phyloP scores from a whole-genome alignment of 1,284 basidiomycete species.

The Sanghuangporus baumii region DNA sequence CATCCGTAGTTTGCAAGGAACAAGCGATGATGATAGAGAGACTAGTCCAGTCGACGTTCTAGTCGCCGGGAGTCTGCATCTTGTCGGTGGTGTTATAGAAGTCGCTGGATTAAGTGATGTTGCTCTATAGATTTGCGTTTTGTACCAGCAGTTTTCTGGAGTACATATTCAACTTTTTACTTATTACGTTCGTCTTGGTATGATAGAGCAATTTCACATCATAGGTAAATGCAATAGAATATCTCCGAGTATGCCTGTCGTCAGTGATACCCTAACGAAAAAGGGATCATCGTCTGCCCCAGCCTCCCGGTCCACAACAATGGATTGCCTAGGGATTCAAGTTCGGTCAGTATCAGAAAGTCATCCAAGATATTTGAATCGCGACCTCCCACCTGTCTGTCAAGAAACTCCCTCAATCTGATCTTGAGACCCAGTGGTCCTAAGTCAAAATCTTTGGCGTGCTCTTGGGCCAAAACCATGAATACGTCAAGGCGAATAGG shows the following conservation, averaged over 20 bases:
- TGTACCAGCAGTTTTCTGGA: not conserved
- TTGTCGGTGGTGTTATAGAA: slow-evolving; percentile 93
- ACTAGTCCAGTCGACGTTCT: slow-evolving; percentile 55
- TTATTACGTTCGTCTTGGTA: not conserved
- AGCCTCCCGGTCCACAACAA: slow-evolving; percentile 29
- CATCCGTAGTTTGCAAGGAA: slow-evolving; percentile 38
- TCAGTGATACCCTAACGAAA: not conserved
- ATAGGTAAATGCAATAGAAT: not conserved
- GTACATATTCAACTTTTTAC: slow-evolving; percentile 4
- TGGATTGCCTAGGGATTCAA: slow-evolving; percentile 40
- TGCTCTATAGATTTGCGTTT: slow-evolving; percentile 35
- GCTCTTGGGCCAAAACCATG: slow-evolving; percentile 26
- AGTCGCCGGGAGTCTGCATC: slow-evolving; percentile 89
- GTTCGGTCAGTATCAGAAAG: not conserved
- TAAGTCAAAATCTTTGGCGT: slow-evolving; percentile 26
- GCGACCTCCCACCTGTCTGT: slow-evolving; percentile 40
- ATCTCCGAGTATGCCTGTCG: not conserved
- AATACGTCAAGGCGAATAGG: slow-evolving; percentile 58
- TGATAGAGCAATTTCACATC: not conserved
- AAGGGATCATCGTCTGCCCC: slow-evolving; percentile 24
- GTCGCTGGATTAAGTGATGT: slow-evolving; percentile 71
- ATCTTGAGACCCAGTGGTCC: slow-evolving; percentile 32
- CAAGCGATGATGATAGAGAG: slow-evolving; percentile 12
- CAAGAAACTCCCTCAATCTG: slow-evolving; percentile 47
- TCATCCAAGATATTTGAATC: not conserved